phyloP scores from a whole-genome alignment of 768 basidiomycete genomes.

The Clavaria fumosa region DNA sequence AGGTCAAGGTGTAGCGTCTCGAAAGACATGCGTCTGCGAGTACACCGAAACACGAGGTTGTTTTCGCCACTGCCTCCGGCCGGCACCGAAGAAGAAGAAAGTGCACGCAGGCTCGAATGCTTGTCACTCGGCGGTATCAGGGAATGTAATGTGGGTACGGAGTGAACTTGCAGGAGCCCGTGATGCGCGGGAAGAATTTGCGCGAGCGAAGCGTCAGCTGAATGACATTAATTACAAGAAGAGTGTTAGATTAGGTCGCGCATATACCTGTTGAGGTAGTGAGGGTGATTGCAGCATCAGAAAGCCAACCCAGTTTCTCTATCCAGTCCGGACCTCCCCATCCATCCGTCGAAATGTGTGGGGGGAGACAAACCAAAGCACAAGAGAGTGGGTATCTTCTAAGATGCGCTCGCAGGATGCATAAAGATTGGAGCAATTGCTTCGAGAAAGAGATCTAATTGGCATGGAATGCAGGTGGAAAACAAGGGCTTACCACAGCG shows the following conservation, averaged over 20 bases:
- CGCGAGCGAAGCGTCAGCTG: slow-evolving; percentile 67
- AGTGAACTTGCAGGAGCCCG: slow-evolving; percentile 67
- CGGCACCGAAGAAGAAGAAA: slow-evolving; percentile 37
- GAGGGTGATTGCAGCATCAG: slow-evolving; percentile 61
- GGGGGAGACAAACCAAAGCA: slow-evolving; percentile 51
- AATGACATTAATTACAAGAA: slow-evolving; percentile 2
- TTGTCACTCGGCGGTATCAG: slow-evolving; percentile 69
- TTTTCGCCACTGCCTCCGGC: slow-evolving; percentile 75
- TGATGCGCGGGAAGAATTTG: slow-evolving; percentile 71
- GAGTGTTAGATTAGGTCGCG: slow-evolving; percentile 1
- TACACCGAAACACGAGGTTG: slow-evolving; percentile 90
- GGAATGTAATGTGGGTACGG: slow-evolving; percentile 59
- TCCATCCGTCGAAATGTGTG: slow-evolving; percentile 40
- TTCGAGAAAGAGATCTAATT: slow-evolving; percentile 15
- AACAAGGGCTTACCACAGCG: slow-evolving; percentile 27
- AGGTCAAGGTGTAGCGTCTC: slow-evolving; percentile 85
- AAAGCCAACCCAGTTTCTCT: slow-evolving; percentile 63
- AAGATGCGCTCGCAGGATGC: slow-evolving; percentile 45
- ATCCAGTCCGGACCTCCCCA: slow-evolving; percentile 60
- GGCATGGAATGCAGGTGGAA: neutral
- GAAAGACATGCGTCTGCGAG: slow-evolving; percentile 70
- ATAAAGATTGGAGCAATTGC: slow-evolving; percentile 62
- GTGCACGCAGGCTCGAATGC: slow-evolving; percentile 70
- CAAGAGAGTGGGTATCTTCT: slow-evolving; percentile 43
- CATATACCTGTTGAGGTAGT: slow-evolving; percentile 64